These are phyloP conservation scores for Phyllosticta citribraziliensis DNA, from an alignment of 2,329 filamentous ascomycete species.

Conservation along the genomic window DNA sequence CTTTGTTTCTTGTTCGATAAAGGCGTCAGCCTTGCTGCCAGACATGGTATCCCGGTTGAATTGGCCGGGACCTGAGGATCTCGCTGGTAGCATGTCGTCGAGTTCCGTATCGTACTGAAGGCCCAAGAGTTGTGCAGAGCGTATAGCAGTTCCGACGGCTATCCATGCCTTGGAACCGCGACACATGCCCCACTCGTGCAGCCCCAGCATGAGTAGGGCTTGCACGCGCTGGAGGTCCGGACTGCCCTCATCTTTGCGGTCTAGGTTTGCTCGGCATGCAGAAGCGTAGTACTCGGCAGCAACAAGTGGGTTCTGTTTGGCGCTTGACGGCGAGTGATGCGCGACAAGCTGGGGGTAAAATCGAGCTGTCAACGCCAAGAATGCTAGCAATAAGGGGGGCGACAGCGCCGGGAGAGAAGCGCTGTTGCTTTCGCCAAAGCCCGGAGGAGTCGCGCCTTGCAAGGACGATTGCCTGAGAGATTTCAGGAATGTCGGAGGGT, in stretches of 20 bases:
- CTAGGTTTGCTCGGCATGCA: conserved; percentile 42
- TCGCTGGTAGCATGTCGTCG: conserved; percentile 20
- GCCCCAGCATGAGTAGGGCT: conserved; percentile 58
- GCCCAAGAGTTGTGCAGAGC: conserved; percentile 42
- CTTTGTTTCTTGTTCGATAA: conserved; percentile 53
- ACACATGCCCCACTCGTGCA: conserved; percentile 62
- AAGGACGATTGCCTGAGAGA: conserved; percentile 29
- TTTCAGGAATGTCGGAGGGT: conserved; percentile 51
- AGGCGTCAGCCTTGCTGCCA: conserved; percentile 27
- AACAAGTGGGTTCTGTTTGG: conserved; percentile 42
- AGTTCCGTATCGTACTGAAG: conserved; percentile 22
- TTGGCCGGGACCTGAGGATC: conserved; percentile 26
- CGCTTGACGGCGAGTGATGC: conserved; percentile 43
- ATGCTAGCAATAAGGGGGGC: conserved; percentile 50
- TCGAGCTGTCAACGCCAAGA: conserved; percentile 59
- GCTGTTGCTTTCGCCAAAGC: conserved; percentile 19
- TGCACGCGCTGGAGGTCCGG: conserved; percentile 56
- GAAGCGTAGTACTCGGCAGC: conserved; percentile 58
- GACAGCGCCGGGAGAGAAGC: conserved; percentile 18
- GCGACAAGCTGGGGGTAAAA: conserved; percentile 53
- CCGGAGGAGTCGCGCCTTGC: conserved; percentile 19
- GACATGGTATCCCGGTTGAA: conserved; percentile 5
- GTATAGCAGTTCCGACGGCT: conserved; percentile 49
- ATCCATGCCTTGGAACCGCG: conserved; percentile 55
- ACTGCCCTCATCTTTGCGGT: conserved; percentile 37